phyloP scores from a whole-genome alignment of 768 basidiomycete species.

The Leccinum incarnatum region DNA sequence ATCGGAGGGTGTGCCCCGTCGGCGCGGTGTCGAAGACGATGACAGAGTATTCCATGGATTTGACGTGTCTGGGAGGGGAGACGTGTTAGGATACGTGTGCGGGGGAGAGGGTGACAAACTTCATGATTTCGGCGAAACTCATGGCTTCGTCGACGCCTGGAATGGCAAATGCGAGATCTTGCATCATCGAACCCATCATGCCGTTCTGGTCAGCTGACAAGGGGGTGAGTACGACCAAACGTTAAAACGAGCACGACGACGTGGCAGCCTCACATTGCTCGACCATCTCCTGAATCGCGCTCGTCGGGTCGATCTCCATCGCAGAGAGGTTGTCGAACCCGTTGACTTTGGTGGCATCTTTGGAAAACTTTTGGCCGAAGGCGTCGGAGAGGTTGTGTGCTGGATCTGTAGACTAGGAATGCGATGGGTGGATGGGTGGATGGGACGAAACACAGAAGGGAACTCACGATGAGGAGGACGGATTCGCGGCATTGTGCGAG shows the following conservation, averaged over 20 bases:
- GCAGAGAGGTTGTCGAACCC: constrained; percentile 96
- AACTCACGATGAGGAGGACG: constrained; percentile 90
- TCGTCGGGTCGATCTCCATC: constrained; percentile 99
- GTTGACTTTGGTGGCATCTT: constrained; percentile 97
- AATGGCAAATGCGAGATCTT: constrained; percentile 98
- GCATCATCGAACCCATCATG: constrained; percentile 99
- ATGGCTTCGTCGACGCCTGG: constrained; percentile 99
- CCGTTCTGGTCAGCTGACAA: constrained; percentile 75
- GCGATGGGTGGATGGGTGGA: not conserved
- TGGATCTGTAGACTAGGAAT: constrained; percentile 89
- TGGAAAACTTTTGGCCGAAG: constrained; percentile 98
- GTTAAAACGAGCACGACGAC: not conserved
- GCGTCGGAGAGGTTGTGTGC: constrained; percentile 99
- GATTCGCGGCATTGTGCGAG: constrained; percentile 87
- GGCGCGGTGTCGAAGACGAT: constrained; percentile 99
- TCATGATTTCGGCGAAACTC: constrained; percentile 99
- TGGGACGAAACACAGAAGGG: not conserved
- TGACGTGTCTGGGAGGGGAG: constrained; percentile 74
- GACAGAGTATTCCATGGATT: constrained; percentile 99
- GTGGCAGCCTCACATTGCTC: constrained; percentile 70
- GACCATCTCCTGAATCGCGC: constrained; percentile 98
- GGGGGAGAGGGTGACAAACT: constrained; percentile 44
- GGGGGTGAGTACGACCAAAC: not conserved
- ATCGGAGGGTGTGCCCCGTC: constrained; percentile 96
- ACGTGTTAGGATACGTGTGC: not conserved